Base-by-base conservation (phyloP, 768 basidiomycete species). In the Amylocystis lapponica region DNA sequence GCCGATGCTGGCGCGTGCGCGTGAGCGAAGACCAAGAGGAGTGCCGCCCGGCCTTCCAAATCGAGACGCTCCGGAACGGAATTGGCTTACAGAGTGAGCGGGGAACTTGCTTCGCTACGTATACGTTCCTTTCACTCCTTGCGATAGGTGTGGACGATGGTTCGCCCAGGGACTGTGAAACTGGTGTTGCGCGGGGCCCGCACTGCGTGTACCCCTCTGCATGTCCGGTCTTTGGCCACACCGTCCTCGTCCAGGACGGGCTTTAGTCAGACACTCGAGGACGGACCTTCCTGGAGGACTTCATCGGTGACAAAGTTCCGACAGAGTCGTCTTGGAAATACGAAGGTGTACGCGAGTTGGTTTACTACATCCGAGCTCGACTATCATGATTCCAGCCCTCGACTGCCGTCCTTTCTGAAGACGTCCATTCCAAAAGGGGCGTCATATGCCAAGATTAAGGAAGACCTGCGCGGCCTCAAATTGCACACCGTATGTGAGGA, bases 401-500 rank as follows among this genome's bases (percentile, higher is more conserved):
- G 93, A 27, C 74, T 97, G 8, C 93, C 93, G 16, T 77, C 81
- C 1, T 85, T 82, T 66, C 70, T 97, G 31, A 95, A 95, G 71
- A 94, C 92, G 11, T 82, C 82, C 30, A 93, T 95, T 50, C 95
- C 96, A 1, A 88, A 86, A 1, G 89, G 92, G 23, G 70, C 72
- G 10, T 91, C 93, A 2, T 99, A 85, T 63, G 83, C 78, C 51
- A 89, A 81, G 57, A 97, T 99, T 51, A 97, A 95, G 76, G 88
- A 85, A 52, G 96, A 99, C 64, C 73, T 99, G 12, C 74, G 96
- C 40, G 95, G 94, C 2, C 75, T 99, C 2, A 79, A 79, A 7
- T 70, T 99, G 36, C 92, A 96, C 57, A 99, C 96, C 0, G 96
- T 99, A 2, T 99, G 96, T 57, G 96, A 99, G 65, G 96, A 99